Conservation (phyloP, 805 yeast species). For the Tetrapisispora fleetii region DNA sequence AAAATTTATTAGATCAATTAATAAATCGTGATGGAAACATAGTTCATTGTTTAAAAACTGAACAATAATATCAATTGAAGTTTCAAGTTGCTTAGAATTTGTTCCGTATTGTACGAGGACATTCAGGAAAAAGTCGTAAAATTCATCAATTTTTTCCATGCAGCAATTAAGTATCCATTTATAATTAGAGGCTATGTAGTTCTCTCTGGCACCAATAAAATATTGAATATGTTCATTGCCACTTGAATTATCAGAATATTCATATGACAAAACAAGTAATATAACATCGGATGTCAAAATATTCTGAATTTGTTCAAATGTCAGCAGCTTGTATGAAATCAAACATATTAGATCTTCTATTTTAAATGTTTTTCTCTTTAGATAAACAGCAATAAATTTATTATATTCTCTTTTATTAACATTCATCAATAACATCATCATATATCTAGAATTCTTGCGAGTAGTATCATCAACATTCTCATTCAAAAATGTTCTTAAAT, state of each 20-base stretch:
- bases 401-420: constrained; percentile 20
- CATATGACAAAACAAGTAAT: constrained; percentile 7
- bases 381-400: constrained; percentile 25
- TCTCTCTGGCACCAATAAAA: constrained; percentile 16
- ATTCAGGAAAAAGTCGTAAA: constrained; percentile 12
- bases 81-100: constrained; percentile 6
- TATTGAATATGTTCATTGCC: constrained; percentile 7
- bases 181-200: constrained; percentile 17
- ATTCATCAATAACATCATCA: constrained; percentile 16
- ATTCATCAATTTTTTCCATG: constrained; percentile 3
- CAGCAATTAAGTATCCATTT: constrained; percentile 12
- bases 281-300: constrained; percentile 14
- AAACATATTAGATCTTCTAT: constrained; percentile 14
- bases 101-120: constrained; percentile 18
- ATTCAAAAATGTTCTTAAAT: constrained; percentile 15
- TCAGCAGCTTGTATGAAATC: constrained; percentile 20
- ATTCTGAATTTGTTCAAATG: constrained; percentile 21
- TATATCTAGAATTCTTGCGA: constrained; percentile 11
- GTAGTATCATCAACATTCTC: constrained; percentile 2
- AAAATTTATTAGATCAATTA: constrained; percentile 13
- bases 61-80: constrained; percentile 9
- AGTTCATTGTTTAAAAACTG: constrained; percentile 8
- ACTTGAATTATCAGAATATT: background rate
- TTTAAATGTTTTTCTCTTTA: constrained; percentile 23
- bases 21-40: constrained; percentile 3